Conservation (phyloP, 73 alveolate genomes). For the Paramecium tetraurelia region DNA sequence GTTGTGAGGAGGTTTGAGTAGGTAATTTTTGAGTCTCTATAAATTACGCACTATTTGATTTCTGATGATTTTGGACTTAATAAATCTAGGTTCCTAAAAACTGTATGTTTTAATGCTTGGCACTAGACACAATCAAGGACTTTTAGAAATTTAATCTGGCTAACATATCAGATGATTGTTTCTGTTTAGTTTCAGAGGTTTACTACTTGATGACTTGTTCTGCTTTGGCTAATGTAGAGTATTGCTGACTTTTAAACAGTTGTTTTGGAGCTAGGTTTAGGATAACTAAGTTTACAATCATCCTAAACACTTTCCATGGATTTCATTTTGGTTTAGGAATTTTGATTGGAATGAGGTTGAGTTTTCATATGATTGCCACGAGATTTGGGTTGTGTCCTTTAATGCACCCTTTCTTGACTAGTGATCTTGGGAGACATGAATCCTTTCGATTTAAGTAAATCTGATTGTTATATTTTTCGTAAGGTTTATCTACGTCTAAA, state of each 20-base stretch:
- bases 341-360: neutral
- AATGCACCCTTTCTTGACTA: neutral
- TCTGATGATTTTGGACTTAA: neutral
- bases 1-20: neutral
- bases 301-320: neutral
- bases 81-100: neutral
- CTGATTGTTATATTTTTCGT: neutral
- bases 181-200: neutral
- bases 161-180: neutral
- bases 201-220: neutral
- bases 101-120: neutral
- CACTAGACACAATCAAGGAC: neutral
- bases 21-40: neutral
- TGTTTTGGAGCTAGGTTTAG: neutral
- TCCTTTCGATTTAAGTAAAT: conserved; percentile 19
- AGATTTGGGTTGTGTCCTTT: neutral
- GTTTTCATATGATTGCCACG: conserved; percentile 22
- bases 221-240: neutral
- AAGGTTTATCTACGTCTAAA: neutral
- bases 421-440: conserved; percentile 38
- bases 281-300: neutral
- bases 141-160: neutral
- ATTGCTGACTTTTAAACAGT: neutral
- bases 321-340: neutral
- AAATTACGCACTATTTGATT: conserved; percentile 34